Evolutionary conservation across 352 stramenopile genomes (phyloP), one percentile per base, ranked within the genome.

Genomic region (Thalassiosira oceanica): DNA sequence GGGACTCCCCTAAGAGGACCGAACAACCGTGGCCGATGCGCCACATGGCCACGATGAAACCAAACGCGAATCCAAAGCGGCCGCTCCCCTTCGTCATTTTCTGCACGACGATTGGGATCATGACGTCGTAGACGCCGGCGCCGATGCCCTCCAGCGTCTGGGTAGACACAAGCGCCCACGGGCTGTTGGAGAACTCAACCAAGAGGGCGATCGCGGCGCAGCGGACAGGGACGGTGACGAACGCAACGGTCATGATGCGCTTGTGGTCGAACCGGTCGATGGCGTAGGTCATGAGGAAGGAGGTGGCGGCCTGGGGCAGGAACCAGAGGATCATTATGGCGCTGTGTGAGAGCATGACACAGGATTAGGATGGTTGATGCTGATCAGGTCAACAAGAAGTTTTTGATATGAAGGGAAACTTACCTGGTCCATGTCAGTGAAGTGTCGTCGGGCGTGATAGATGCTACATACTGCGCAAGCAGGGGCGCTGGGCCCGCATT

Each of bases 131-230:
- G 31, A 39, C n/a, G n/a, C 31, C 31, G n/a, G 31, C 31, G n/a
- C 31, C 31, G n/a, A 39, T 39, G 8, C 31, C 31, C 8, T 39
- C 31, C n/a, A 39, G 31, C n/a, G 31, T n/a, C 31, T 39, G 31
- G 8, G 31, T 39, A 39, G 31, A 8, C 31, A 39, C 31, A 39
- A 39, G 31, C 8, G 31, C 31, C 8, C n/a, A 39, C n/a, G 31
- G 8, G 31, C n/a, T 39, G 31, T 8, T n/a, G 8, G 8, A 39
- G 8, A 39, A 13, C 31, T 39, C 31, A 39, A 39, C n/a, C 31
- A 39, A 39, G 31, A 39, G 31, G n/a, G n/a, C 31, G n/a, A 39
- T 39, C 31, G 31, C 31, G 31, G n/a, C n/a, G 31, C 31, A 39
- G 31, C 31, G 31, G 8, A 39, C 8, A 39, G n/a, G 31, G 8